Base-by-base conservation (phyloP, 2,329 filamentous ascomycete genomes). In the Aspergillus aculeatus region DNA sequence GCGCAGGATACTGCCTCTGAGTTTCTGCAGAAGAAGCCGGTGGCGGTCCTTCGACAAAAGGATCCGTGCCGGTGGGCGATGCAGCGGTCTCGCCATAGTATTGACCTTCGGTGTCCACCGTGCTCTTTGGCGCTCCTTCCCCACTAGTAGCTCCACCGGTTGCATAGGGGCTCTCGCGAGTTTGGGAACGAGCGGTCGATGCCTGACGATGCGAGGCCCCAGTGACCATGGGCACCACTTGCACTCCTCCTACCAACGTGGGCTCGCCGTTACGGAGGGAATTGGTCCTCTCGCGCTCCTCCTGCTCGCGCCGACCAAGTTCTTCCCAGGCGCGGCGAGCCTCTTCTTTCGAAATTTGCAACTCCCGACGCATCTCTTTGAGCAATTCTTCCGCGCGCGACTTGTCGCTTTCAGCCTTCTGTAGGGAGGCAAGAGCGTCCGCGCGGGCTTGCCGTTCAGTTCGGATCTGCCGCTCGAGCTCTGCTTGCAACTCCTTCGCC, bases 301-400 rank as follows among this genome's bases (percentile, higher is more conserved):
- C 91, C 71, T 97, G 92, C 75, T 98, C 95, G 54, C 92, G 87
- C 54, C 94, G 86, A 24, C 95, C 95, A 1, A 99, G 85, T 76
- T 98, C 95, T 78, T 99, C 95, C 95, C 95, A 99, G 1, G 95
- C 95, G 59, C 95, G 86, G 38, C 94, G 87, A 9, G 95, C 94
- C 76, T 99, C 95, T 68, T 97, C 94, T 72, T 96, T 97, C 44
- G 93, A 96, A 62, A 99, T 99, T 69, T 90, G 86, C 44, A 98
- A 82, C 77, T 99, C 95, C 64, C 95, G 91, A 68, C 90, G 89
- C 89, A 96, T 92, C 75, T 98, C 95, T 16, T 84, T 82, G n/a
- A 96, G 84, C 67, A 92, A 83, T 70, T 91, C 91, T 66, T 96
- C 89, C 0, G 87, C 84, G 69, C 86, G 87, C 41, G 81, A 78